These are phyloP conservation scores for Usnea hakonensis DNA, from an alignment of 495 filamentous ascomycete genomes.

Conservation along the genomic window DNA sequence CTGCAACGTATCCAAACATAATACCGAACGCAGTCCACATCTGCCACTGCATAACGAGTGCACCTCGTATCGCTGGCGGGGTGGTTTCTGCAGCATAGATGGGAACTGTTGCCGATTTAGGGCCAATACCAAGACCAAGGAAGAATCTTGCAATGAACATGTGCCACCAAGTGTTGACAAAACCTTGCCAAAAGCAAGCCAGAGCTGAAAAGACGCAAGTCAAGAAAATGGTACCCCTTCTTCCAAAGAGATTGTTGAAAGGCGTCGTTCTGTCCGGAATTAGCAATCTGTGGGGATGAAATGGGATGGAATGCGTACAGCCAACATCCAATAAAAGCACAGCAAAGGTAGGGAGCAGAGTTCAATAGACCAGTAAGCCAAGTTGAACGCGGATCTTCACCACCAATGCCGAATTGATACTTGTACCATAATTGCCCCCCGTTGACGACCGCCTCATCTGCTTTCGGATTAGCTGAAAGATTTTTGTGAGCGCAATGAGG, in stretches of 20 bases:
- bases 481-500: not conserved
- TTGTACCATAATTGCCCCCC: conserved; percentile 71
- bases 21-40: conserved; percentile 72
- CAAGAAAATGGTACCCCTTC: conserved; percentile 77
- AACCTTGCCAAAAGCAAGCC: conserved; percentile 71
- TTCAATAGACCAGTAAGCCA: conserved; percentile 57
- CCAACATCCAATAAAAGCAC: conserved; percentile 74
- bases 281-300: too few relatives aligned
- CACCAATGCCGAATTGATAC: conserved; percentile 49
- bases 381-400: conserved; percentile 28
- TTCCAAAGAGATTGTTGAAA: conserved; percentile 69
- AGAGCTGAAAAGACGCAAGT: conserved; percentile 58
- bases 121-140: conserved; percentile 70
- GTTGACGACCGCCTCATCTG: conserved; percentile 73
- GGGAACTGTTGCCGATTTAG: conserved; percentile 72
- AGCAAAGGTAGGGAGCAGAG: conserved; percentile 65
- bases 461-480: conserved; percentile 35
- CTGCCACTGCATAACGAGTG: conserved; percentile 76
- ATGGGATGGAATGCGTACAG: too few relatives aligned
- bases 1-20: conserved; percentile 65
- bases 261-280: too few relatives aligned
- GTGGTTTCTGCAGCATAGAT: conserved; percentile 73
- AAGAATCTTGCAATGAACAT: conserved; percentile 65
- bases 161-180: conserved; percentile 66
- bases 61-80: conserved; percentile 65